Base-by-base conservation (phyloP, 306 rosid genomes). In the Albizia julibrissin region DNA sequence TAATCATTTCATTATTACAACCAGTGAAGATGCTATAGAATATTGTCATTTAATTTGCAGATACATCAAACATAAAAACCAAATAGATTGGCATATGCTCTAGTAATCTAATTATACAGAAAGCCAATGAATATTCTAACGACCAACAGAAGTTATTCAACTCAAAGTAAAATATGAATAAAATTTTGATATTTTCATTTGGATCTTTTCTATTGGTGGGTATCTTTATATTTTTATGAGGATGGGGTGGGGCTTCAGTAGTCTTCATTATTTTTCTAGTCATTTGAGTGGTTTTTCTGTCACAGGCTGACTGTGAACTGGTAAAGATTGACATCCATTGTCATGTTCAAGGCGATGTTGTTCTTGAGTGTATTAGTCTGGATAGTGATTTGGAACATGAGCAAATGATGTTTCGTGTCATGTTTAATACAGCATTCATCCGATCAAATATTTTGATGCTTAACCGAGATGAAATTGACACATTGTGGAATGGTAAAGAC, bases 371-470 rank as follows among this genome's bases (percentile, higher is more conserved):
- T 80, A 93, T 96, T 79, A 86, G 90, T 87, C 87, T 96, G 89
- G 95, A 92, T 59, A 71, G 86, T 81, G 97, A 92, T 86, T 84
- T 91, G 87, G 95, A 93, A 79, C 93, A 87, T 29, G 99, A 96
- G 86, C 76, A 90, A 84, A 96, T 94, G 98, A 85, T 96, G 94
- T 94, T 96, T 77, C 96, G 97, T 16, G 92, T 92, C 81, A 96
- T 96, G 98, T 96, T 96, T 80, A 96, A 96, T 85, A 92, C 99
- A 6, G 97, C 98, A 80, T 96, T 94, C 90, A 96, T 96, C 78
- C 87, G 97, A 76, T 96, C 99, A 73, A 96, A 96, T 82, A 96
- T 96, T 89, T 90, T 96, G 89, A 96, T 96, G 90, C 97, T 96
- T 77, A 94, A 91, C 80, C 94, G 97, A 67, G 97, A 96, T 64